Base-by-base conservation (phyloP, 2,329 filamentous ascomycete genomes). In the Macrophomina pseudophaseolina region DNA sequence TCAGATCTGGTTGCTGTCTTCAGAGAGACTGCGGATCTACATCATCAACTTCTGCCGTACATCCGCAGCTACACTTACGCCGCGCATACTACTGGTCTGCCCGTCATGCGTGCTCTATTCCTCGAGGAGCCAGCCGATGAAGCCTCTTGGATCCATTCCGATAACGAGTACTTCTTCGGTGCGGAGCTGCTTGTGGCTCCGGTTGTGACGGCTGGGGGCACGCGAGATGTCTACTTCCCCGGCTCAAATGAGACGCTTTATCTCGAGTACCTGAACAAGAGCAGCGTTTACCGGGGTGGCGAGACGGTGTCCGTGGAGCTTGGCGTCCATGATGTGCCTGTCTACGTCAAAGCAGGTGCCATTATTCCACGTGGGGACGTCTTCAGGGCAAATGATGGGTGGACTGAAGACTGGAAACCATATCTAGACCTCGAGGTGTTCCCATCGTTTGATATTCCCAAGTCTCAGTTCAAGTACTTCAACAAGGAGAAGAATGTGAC, bases 131-230 rank as follows among this genome's bases (percentile, higher is more conserved):
- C 74, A 1, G 54, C 67, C 1, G 76, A 78, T 52, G 60, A 66
- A 7, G 67, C 66, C 0, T 69, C 70, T 1, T 78, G 71, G 68
- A 68, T 67, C 3, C 70, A 72, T 9, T 23, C 4, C 0, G 69
- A 67, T 3, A 74, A 78, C 63, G 65, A 70, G 32, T 79, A 79
- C 64, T 74, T 75, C 67, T 77, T 79, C 67, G 77, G 77, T 3
- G 66, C 65, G 1, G 71, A 75, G 56, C 72, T 79, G 18, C 67
- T 79, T 2, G 74, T 79, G 35, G 76, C 77, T 9, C 77, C 77
- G 1, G 71, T 79, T 33, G 70, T 79, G 5, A 65, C 58, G 7
- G 60, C 65, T 16, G 74, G 73, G 7, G 74, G 73, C 0, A 64
- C 30, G n/a, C 68, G 75, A 30, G 68, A 65, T 4, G 73, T 78